Evolutionary conservation across 306 rosid genomes (phyloP).

Genomic region (Cicer yamashitae): DNA sequence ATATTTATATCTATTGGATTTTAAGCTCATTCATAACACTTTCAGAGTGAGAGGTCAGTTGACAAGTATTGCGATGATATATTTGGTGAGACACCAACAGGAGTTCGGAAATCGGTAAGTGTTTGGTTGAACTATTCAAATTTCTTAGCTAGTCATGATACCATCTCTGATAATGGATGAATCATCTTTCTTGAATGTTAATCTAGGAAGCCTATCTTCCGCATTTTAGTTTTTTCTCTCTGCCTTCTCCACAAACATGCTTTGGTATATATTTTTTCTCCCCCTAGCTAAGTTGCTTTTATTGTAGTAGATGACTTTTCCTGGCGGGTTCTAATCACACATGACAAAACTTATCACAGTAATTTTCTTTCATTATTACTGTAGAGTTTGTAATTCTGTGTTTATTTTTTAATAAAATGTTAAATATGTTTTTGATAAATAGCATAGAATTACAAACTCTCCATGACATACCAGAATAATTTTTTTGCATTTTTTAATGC

Average conservation of each 20-base stretch:
- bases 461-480: too few species aligned
- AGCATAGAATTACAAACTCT: too few species aligned
- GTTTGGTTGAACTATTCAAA: constrained; percentile 23
- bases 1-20: constrained; percentile 28
- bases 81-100: constrained; percentile 99
- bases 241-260: not conserved
- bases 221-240: constrained; percentile 1
- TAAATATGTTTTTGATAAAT: too few species aligned
- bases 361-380: constrained; percentile 6
- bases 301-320: constrained; percentile 14
- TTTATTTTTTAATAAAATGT: too few species aligned
- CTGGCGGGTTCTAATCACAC: not conserved
- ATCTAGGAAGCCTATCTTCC: constrained; percentile 12
- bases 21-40: constrained; percentile 41
- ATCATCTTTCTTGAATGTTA: not conserved
- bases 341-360: not conserved
- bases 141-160: constrained; percentile 18
- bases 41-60: constrained; percentile 87
- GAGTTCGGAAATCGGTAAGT: constrained; percentile 80
- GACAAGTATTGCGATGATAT: constrained; percentile 87
- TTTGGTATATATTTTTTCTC: constrained; percentile 22
- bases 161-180: constrained; percentile 4
- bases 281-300: constrained; percentile 5
- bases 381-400: too few species aligned
- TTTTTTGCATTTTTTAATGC: not conserved